These are phyloP conservation scores for Petasospora rhodanensis DNA, from an alignment of 1,139 yeast genomes.

Conservation along the genomic window DNA sequence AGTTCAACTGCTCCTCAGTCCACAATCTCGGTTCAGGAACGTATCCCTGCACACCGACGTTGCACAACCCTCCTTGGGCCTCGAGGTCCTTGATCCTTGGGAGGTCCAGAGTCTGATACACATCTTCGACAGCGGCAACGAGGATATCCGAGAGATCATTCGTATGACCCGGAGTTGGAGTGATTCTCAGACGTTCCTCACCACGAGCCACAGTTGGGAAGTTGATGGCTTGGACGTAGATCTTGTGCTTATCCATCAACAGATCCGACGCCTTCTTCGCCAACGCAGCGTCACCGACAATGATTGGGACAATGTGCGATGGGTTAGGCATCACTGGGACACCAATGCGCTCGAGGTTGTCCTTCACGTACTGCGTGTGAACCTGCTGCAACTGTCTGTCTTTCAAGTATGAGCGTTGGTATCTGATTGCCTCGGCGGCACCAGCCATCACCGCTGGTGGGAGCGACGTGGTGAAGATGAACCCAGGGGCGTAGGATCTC, in stretches of 20 bases:
- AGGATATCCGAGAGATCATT: slow-evolving; percentile 71
- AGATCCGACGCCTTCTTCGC: slow-evolving; percentile 91
- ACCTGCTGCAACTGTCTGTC: slow-evolving; percentile 83
- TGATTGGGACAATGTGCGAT: slow-evolving; percentile 91
- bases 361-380: slow-evolving; percentile 81
- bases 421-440: slow-evolving; percentile 79
- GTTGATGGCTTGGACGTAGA: slow-evolving; percentile 96
- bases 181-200: slow-evolving; percentile 89
- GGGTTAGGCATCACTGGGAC: slow-evolving; percentile 98
- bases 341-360: slow-evolving; percentile 62
- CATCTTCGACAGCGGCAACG: slow-evolving; percentile 72
- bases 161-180: slow-evolving; percentile 97
- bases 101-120: slow-evolving; percentile 70
- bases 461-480: slow-evolving; percentile 90
- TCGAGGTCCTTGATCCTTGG: slow-evolving; percentile 80
- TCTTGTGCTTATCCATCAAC: slow-evolving; percentile 75
- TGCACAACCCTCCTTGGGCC: slow-evolving; percentile 77
- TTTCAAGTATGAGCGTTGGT: slow-evolving; percentile 70
- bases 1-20: slow-evolving; percentile 74
- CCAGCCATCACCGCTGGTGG: slow-evolving; percentile 99
- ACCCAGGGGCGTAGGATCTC: slow-evolving; percentile 95
- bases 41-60: slow-evolving; percentile 63
- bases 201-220: slow-evolving; percentile 98
- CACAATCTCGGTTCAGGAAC: slow-evolving; percentile 55
- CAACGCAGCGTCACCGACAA: slow-evolving; percentile 89